Conservation (phyloP, 495 filamentous ascomycete genomes). For the Thermochaetoides thermophila region DNA sequence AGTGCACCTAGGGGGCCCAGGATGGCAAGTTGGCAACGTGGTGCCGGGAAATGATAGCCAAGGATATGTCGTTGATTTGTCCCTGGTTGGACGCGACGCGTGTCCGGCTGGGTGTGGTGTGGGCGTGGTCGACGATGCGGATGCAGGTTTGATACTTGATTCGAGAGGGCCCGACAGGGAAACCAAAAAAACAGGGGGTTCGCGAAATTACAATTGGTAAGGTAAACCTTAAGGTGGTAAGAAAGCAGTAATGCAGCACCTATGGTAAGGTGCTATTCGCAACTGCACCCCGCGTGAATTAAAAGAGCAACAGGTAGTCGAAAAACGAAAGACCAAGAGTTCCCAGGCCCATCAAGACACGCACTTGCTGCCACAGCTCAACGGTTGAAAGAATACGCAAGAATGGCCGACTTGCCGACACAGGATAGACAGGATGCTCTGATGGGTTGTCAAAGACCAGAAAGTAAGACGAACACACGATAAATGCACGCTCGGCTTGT, state of each 20-base stretch:
- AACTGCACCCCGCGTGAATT: constrained; percentile 5
- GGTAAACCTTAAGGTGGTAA: too few species aligned
- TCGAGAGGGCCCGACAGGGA: too few species aligned
- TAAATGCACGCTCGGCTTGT: too few species aligned
- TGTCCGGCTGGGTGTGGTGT: constrained; percentile 11
- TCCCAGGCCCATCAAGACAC: constrained; percentile 18
- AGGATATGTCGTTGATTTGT: constrained; percentile 6
- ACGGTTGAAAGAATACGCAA: not conserved
- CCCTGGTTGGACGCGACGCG: constrained; percentile 28
- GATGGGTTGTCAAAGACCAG: too few species aligned
- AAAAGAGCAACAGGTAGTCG: constrained; percentile 24
- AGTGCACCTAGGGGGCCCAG: too few species aligned
- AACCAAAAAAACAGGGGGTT: constrained; percentile 8
- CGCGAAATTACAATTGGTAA: constrained; percentile 15
- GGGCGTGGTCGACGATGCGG: constrained; percentile 9
- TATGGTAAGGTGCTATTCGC: too few species aligned
- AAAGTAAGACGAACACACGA: too few species aligned
- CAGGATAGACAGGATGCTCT: too few species aligned
- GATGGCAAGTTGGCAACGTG: too few species aligned
- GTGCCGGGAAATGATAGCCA: not conserved
- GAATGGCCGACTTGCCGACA: not conserved
- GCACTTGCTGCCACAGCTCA: constrained; percentile 6
- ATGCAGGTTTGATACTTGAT: too few species aligned
- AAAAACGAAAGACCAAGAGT: constrained; percentile 11
- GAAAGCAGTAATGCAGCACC: too few species aligned